Percentiles rank a stretch among this genome's conserved stretches.
These are phyloP conservation scores for Picea glauca DNA, from an alignment of 75 land plant species.

Conservation along the genomic window DNA sequence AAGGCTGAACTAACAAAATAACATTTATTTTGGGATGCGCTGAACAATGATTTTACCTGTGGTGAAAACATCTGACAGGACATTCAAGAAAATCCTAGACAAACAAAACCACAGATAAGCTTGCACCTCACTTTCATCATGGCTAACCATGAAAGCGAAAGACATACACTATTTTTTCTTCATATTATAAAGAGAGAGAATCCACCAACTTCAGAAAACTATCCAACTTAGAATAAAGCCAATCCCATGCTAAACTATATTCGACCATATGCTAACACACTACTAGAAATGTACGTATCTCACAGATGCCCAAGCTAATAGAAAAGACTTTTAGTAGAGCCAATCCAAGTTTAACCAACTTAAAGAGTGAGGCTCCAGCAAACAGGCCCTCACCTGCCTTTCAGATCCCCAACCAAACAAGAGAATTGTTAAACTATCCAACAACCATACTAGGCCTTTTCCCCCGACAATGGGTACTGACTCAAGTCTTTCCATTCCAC, in stretches of 20 bases:
- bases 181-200: slow-evolving; percentile 1
- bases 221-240: not conserved
- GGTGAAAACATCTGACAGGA: no score
- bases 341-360: slow-evolving; percentile 3
- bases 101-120: no score
- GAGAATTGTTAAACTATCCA: not conserved
- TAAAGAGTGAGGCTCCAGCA: slow-evolving; percentile 2
- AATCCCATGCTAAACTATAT: not conserved
- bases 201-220: not conserved
- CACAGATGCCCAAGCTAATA: not conserved
- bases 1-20: no score
- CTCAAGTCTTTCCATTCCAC: not conserved
- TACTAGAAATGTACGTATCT: no score
- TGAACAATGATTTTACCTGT: no score
- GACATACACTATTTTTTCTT: no score
- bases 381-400: not conserved
- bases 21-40: no score
- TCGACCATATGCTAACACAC: not conserved
- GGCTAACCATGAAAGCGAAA: no score
- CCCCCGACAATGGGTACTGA: not conserved
- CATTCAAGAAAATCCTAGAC: no score
- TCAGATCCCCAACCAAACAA: not conserved
- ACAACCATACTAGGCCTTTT: not conserved
- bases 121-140: no score
- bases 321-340: not conserved